Conservation (phyloP, 2,329 filamentous ascomycete species). For the Xylariaceae sp. region DNA sequence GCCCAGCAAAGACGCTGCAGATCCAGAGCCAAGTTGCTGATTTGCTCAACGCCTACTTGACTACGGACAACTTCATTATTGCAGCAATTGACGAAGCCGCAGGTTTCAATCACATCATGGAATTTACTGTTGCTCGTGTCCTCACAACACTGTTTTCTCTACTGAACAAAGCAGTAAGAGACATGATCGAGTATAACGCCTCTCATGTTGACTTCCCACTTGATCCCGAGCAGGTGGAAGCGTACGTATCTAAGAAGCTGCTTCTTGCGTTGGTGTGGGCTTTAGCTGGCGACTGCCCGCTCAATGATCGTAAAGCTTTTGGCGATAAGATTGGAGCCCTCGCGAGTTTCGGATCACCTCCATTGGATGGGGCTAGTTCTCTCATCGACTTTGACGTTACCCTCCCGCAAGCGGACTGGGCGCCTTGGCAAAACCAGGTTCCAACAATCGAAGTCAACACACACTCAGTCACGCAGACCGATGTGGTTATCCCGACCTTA, state of each 20-base stretch:
- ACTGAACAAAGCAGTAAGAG: conserved; percentile 87
- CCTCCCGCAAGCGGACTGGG: conserved; percentile 84
- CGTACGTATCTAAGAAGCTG: conserved; percentile 89
- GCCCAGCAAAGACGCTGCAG: conserved; percentile 71
- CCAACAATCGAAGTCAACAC: conserved; percentile 96
- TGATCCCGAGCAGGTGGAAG: conserved; percentile 83
- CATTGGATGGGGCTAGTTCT: conserved; percentile 71
- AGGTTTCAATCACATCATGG: conserved; percentile 93
- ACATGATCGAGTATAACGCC: conserved; percentile 91
- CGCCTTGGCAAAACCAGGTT: conserved; percentile 90
- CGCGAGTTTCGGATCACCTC: conserved; percentile 80
- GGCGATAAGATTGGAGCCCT: conserved; percentile 79
- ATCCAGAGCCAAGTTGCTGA: conserved; percentile 78
- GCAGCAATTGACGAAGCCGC: conserved; percentile 73
- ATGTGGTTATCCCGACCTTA: conserved; percentile 95
- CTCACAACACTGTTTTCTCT: conserved; percentile 93
- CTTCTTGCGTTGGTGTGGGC: conserved; percentile 93
- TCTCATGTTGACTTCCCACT: conserved; percentile 93
- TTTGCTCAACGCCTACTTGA: conserved; percentile 71
- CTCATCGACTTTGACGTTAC: conserved; percentile 95
- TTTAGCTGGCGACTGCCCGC: conserved; percentile 88
- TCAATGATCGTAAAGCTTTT: conserved; percentile 81
- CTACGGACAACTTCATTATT: conserved; percentile 74
- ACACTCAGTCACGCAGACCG: conserved; percentile 94
- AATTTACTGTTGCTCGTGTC: conserved; percentile 87